Evolutionary conservation across 768 basidiomycete genomes (phyloP), one percentile per base, ranked within the genome.

Genomic region (Hirschioporus abietinus): DNA sequence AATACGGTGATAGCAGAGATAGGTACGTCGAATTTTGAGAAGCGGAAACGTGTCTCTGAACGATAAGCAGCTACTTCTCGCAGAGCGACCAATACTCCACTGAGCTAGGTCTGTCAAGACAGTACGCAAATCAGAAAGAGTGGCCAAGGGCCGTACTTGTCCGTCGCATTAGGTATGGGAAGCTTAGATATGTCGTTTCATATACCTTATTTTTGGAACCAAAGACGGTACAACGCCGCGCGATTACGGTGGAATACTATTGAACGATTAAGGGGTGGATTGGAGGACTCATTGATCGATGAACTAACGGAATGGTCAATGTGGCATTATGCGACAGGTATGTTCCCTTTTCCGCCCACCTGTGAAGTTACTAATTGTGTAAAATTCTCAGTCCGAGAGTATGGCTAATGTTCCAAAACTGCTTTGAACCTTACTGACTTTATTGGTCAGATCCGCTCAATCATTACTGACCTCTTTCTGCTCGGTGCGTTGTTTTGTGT

Each of bases 121-220:
- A 85, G 68, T 88, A 88, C 73, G 83, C 85, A 23, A 81, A 83
- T 42, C 92, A 94, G 75, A 90, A 90, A 74, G 81, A 81, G 15
- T 93, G 90, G 90, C 92, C 92, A 17, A 79, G 92, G 70, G 85
- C 88, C 20, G 81, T 91, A 7, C 87, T 84, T 71, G 81, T 91
- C 64, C 82, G 88, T 34, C 82, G 86, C 61, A 89, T 89, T 26
- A 79, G 89, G 90, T 88, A 72, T 57, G 79, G 71, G 8, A 30
- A 30, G 8, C 30, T 3, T 9, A 20, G 60, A 0, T 10, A 30
- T 52, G 12, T 52, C 1, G 7, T 12, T 60, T 8, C 36, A 6
- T 1, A n/a, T 60, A 23, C 30, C 36, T 52, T 23, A 60, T 64
- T 1, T 59, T 63, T 35, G 25, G 4, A 23, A 42, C 3, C 15